Conservation (phyloP, 2,329 filamentous ascomycete species). For the Drechslerella dactyloides region DNA sequence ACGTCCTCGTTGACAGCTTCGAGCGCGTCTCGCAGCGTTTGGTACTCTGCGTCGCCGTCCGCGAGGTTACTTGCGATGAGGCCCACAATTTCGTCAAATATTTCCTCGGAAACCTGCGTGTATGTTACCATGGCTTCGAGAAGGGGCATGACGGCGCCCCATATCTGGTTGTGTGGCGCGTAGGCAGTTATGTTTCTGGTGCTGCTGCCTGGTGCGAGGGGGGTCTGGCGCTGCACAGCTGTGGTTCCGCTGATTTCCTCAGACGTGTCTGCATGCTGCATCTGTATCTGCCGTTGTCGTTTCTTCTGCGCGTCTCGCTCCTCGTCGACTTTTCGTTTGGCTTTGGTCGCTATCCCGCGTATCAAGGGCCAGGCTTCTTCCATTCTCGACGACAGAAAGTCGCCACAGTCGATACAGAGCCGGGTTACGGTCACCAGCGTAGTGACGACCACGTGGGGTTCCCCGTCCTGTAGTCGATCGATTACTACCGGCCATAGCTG, state of each 20-base stretch:
- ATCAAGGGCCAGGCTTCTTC: constrained; percentile 73
- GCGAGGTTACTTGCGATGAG: constrained; percentile 65
- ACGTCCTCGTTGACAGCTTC: constrained; percentile 74
- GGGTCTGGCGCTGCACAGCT: neutral
- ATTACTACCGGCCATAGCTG: constrained; percentile 85
- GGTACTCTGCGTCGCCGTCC: constrained; percentile 52
- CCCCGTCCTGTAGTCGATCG: constrained; percentile 69
- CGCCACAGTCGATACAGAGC: constrained; percentile 75
- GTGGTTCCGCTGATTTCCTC: constrained; percentile 34
- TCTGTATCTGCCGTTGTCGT: constrained; percentile 12
- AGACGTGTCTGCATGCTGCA: constrained; percentile 12
- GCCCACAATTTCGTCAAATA: constrained; percentile 74
- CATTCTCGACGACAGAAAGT: constrained; percentile 79
- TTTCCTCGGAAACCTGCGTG: constrained; percentile 70
- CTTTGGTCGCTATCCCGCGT: constrained; percentile 55
- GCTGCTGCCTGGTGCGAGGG: constrained; percentile 11
- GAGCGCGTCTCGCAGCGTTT: constrained; percentile 65
- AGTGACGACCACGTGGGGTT: constrained; percentile 72
- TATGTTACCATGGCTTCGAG: constrained; percentile 68
- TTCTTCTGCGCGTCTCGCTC: constrained; percentile 14
- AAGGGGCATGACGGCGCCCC: constrained; percentile 68
- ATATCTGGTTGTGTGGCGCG: constrained; percentile 62
- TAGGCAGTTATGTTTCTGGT: constrained; percentile 29
- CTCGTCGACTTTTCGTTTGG: constrained; percentile 38
- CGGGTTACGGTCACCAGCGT: constrained; percentile 72